Percentiles rank a stretch among this genome's conserved stretches.
These are phyloP conservation scores for Plasmodium chabaudi DNA, from an alignment of 169 alveolate species.

Conservation along the genomic window DNA sequence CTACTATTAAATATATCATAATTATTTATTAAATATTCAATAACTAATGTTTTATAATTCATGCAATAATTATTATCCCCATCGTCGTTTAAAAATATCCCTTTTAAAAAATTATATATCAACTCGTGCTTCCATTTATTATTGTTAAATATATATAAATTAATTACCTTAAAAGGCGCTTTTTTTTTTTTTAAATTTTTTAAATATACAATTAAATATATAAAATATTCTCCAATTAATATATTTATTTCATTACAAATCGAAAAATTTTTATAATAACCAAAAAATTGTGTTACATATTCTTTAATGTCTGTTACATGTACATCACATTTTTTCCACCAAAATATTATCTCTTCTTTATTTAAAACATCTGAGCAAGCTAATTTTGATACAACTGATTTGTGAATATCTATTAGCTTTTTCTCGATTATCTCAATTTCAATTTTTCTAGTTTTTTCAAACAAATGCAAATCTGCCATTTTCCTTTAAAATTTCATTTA, in stretches of 20 bases:
- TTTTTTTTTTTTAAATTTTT: constrained; percentile 56
- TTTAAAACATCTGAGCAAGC: constrained; percentile 11
- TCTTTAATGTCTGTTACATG: constrained; percentile 55
- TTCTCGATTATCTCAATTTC: constrained; percentile 62
- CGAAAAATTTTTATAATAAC: constrained; percentile 46
- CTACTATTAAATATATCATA: constrained; percentile 33
- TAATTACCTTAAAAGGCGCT: constrained; percentile 29
- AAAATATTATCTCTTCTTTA: constrained; percentile 36
- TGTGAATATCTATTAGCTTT: constrained; percentile 49
- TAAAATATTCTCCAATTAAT: constrained; percentile 72
- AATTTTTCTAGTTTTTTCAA: constrained; percentile 45
- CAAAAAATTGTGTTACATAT: constrained; percentile 62
- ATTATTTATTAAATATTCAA: constrained; percentile 73
- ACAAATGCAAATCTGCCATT: constrained; percentile 60
- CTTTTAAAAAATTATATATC: constrained; percentile 61
- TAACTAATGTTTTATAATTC: constrained; percentile 58
- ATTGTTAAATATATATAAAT: constrained; percentile 41
- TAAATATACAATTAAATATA: constrained; percentile 52
- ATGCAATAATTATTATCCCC: constrained; percentile 3
- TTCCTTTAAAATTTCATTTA: constrained; percentile 8
- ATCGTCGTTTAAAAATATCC: constrained; percentile 30
- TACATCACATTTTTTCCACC: constrained; percentile 60
- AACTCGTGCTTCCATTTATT: constrained; percentile 72
- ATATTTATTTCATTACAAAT: constrained; percentile 62
- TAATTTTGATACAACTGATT: constrained; percentile 37